phyloP scores from a whole-genome alignment of 768 basidiomycete genomes.

The Trametes gibbosa region DNA sequence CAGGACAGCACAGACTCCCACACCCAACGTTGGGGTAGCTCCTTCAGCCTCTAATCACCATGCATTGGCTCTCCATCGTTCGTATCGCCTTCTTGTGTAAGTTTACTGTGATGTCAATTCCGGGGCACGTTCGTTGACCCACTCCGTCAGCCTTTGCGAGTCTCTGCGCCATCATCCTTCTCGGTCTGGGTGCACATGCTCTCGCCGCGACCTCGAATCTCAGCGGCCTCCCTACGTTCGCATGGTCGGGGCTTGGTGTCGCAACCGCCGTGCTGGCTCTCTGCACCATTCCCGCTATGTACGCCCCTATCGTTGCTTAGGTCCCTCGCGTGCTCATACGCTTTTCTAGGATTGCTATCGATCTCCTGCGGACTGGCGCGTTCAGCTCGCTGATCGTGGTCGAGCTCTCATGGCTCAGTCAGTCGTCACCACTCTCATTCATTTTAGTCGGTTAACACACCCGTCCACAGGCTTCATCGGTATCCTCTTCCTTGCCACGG shows the following conservation, averaged over 20 bases:
- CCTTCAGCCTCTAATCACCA: background rate
- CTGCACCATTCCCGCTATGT: slow-evolving; percentile 22
- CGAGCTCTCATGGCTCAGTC: slow-evolving; percentile 28
- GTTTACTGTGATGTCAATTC: background rate
- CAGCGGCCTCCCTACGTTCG: slow-evolving; percentile 1
- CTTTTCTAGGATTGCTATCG: slow-evolving; percentile 25
- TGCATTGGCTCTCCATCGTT: slow-evolving; percentile 9
- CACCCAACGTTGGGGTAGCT: background rate
- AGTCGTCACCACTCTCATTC: background rate
- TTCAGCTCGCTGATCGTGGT: slow-evolving; percentile 32
- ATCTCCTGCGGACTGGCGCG: slow-evolving; percentile 24
- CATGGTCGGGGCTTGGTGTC: slow-evolving; percentile 22
- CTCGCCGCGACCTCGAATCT: background rate
- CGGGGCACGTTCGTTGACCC: background rate
- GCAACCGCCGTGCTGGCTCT: slow-evolving; percentile 24
- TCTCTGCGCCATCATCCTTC: slow-evolving; percentile 15
- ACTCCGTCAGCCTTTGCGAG: background rate
- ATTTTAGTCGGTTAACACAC: background rate
- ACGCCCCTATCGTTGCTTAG: background rate
- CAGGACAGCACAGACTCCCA: too few relatives aligned
- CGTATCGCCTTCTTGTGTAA: slow-evolving; percentile 15
- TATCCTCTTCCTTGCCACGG: slow-evolving; percentile 31
- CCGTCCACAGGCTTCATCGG: slow-evolving; percentile 24
- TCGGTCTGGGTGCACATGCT: slow-evolving; percentile 17
- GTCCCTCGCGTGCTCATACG: background rate